Base-by-base conservation (phyloP, 257 asterid genomes). In the Solanum ahanhuiri region DNA sequence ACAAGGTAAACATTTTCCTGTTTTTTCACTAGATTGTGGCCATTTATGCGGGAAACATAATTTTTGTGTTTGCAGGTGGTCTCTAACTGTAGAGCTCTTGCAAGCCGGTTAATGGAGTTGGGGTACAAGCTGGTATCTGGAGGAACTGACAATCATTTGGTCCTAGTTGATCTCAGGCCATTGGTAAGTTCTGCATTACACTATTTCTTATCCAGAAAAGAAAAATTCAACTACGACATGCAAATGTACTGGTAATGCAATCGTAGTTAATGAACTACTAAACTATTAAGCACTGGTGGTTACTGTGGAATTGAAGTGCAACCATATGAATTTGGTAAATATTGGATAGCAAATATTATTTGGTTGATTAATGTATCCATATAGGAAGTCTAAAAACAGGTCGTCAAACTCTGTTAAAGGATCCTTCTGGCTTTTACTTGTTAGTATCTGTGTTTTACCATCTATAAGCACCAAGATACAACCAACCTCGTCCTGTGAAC, bases 71-170 rank as follows among this genome's bases (percentile, higher is more conserved):
- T 86, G 37, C 84, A 95, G 98, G 98, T 97, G 87, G 96, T 95
- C 85, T 90, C 96, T 43, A 97, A 97, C 87, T 94, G 96, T 89
- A 92, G 95, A 92, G 98, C 99, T 87, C 97, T 97, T 79, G 99
- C 98, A 39, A 85, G 87, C 43, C 92, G 96, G 83, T 87, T 95
- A 35, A 54, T 84, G 85, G 98, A 94, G 91, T 89, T 97, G 93
- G 98, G 98, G 67, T 97, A 93, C 91, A 92, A 89, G 57, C 90
- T 97, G 79, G 98, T 97, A 12, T 95, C 98, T 7, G 99, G 98
- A 67, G 99, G 99, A 66, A 97, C 96, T 88, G 98, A 97, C 87
- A 97, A 97, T 91, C 99, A 97, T 92, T 90, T 97, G 91, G 98
- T 97, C 90, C 99, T 97, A 77, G 96, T 95, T 83, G 99, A 95